These are phyloP conservation scores for Naematelia encephala DNA, from an alignment of 768 basidiomycete genomes.

Conservation along the genomic window DNA sequence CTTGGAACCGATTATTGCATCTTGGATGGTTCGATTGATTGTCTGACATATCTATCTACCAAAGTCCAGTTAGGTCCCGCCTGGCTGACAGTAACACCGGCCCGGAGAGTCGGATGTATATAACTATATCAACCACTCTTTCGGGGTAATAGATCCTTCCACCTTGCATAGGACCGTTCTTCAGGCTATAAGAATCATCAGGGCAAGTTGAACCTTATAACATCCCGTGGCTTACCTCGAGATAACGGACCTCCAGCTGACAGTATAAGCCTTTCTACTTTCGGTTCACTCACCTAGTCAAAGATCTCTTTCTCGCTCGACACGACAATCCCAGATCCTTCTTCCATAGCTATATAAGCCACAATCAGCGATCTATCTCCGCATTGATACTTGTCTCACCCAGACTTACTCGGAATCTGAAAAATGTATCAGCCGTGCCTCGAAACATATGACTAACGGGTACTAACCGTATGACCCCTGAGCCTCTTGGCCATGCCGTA, in stretches of 20 bases:
- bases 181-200: neutral
- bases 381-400: neutral
- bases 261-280: neutral
- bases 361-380: slow-evolving; percentile 1
- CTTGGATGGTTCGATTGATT: neutral
- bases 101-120: neutral
- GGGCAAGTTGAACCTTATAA: neutral
- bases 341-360: slow-evolving; percentile 17
- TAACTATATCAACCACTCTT: too few relatives aligned
- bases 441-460: neutral
- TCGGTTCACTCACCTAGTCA: slow-evolving; percentile 19
- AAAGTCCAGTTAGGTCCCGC: too few relatives aligned
- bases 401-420: slow-evolving; percentile 9
- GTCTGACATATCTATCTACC: too few relatives aligned
- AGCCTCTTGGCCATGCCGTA: slow-evolving; percentile 43
- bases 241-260: too few relatives aligned
- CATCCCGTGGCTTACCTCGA: too few relatives aligned
- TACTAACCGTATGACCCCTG: slow-evolving; percentile 6
- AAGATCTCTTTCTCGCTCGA: slow-evolving; percentile 45
- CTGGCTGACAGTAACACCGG: neutral
- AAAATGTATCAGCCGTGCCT: neutral
- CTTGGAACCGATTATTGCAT: neutral
- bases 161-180: neutral
- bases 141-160: slow-evolving; percentile 1
- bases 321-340: slow-evolving; percentile 37